Base-by-base conservation (phyloP, 2,329 filamentous ascomycete species). In the Elsinoe arachidis region DNA sequence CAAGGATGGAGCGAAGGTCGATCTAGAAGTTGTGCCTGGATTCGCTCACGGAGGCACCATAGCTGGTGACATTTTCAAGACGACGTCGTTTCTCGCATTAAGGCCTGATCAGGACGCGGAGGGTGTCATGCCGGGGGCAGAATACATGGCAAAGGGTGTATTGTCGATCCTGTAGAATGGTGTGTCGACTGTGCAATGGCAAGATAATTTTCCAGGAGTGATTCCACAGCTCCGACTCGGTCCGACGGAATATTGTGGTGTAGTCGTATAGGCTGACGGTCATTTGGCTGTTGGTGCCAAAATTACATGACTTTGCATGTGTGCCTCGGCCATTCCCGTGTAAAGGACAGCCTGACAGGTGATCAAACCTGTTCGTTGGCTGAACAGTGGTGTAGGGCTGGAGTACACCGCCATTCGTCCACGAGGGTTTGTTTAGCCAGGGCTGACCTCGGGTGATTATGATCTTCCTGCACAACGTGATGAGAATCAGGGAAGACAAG, bases 371-470 rank as follows among this genome's bases (percentile, higher is more conserved):
- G 19, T 26, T 26, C 21, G 12, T 23, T 26, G 14, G 26, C 21
- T 7, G 23, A 34, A 2, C 5, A 2, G 46, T 51, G 15, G 46
- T 51, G 46, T 35, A 51, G 46, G 44, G 44, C 21, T 17, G 15
- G 44, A 49, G 30, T 15, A 30, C 30, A 51, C 46, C 46, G 46
- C 46, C 30, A 51, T 51, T 51, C 46, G 46, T 21, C 6, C 46
- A 51, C 46, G 46, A 35, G 46, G 30, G 46, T 34, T 34, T 14
- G 26, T 26, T 34, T 26, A 51, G 23, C 37, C 26, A 30, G 26
- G 49, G 19, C 49, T 53, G 49, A 21, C 35, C 35, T 37, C 35
- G 49, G 49, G 19, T 53, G 49, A 53, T 53, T 53, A n/a, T 19
- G 49, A 53, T 53, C 49, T 15, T 6, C 49, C 26, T 35, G 49